Evolutionary conservation across 2,329 filamentous ascomycete genomes (phyloP).

Genomic region (Ophiostoma tasmaniense): DNA sequence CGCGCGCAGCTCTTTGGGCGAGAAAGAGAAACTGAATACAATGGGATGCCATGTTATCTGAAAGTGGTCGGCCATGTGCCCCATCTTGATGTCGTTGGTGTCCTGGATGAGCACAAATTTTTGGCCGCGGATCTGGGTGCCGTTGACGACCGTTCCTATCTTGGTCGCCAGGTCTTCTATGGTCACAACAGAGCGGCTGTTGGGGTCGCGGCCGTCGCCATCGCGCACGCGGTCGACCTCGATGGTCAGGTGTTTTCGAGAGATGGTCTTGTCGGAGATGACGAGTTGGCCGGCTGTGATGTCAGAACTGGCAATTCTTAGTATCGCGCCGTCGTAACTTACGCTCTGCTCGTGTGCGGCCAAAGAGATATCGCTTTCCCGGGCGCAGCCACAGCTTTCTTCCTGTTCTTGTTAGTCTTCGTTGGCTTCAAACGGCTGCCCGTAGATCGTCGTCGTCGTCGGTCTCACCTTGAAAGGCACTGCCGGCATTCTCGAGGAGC

Average conservation of each 20-base stretch:
- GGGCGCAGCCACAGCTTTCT: constrained; percentile 77
- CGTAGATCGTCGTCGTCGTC: not conserved
- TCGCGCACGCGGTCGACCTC: constrained; percentile 56
- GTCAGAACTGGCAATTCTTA: constrained; percentile 20
- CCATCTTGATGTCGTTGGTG: constrained; percentile 61
- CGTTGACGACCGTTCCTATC: constrained; percentile 72
- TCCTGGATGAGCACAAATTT: constrained; percentile 47
- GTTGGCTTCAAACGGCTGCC: not conserved
- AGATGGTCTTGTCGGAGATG: constrained; percentile 75
- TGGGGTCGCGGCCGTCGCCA: constrained; percentile 57
- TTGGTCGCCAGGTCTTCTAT: constrained; percentile 79
- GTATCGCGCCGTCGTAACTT: not conserved
- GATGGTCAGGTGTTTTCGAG: constrained; percentile 78
- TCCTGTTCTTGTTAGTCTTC: constrained; percentile 33
- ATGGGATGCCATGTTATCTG: constrained; percentile 70
- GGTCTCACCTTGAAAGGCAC: constrained; percentile 39
- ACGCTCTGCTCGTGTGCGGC: constrained; percentile 63
- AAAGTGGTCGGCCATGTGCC: constrained; percentile 57
- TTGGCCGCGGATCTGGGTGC: constrained; percentile 56
- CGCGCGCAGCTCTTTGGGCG: constrained; percentile 58
- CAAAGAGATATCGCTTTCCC: constrained; percentile 77
- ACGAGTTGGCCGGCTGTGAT: constrained; percentile 53
- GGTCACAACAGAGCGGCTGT: constrained; percentile 56
- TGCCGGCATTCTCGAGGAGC: constrained; percentile 26
- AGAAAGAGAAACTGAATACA: constrained; percentile 73